Evolutionary conservation across 2,329 filamentous ascomycete genomes (phyloP).

Genomic region (Xylaria sp.): DNA sequence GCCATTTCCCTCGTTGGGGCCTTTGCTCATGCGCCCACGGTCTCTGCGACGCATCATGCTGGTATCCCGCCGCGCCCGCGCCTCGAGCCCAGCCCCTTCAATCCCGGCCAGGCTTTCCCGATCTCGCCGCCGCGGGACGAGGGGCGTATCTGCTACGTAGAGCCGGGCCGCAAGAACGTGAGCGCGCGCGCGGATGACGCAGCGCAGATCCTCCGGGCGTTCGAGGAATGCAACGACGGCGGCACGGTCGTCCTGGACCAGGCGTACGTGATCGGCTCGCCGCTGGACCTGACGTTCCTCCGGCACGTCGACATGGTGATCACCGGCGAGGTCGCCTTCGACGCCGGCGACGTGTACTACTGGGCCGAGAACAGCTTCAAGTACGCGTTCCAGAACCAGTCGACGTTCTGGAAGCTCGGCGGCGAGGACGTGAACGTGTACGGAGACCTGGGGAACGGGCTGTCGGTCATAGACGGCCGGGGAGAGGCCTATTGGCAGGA

Average conservation of each 20-base stretch:
- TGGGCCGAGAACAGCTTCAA: constrained; percentile 68
- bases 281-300: constrained; percentile 67
- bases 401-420: constrained; percentile 53
- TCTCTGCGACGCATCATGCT: not conserved
- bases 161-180: constrained; percentile 7
- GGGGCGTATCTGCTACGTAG: constrained; percentile 22
- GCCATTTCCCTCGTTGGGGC: not conserved
- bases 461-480: constrained; percentile 57
- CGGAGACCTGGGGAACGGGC: constrained; percentile 47
- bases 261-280: constrained; percentile 64
- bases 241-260: constrained; percentile 63
- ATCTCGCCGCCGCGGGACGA: constrained; percentile 14
- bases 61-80: constrained; percentile 19
- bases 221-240: constrained; percentile 63
- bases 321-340: constrained; percentile 61
- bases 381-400: constrained; percentile 67
- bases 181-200: constrained; percentile 28
- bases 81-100: constrained; percentile 18
- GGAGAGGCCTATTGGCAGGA: constrained; percentile 67
- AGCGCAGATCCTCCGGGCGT: constrained; percentile 51
- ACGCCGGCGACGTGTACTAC: constrained; percentile 64
- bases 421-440: constrained; percentile 62
- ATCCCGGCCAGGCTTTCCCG: constrained; percentile 11
- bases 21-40: constrained; percentile 3
- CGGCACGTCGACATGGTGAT: constrained; percentile 64